Evolutionary conservation across 805 yeast genomes (phyloP).

Genomic region (Komagataella kurtzmanii): DNA sequence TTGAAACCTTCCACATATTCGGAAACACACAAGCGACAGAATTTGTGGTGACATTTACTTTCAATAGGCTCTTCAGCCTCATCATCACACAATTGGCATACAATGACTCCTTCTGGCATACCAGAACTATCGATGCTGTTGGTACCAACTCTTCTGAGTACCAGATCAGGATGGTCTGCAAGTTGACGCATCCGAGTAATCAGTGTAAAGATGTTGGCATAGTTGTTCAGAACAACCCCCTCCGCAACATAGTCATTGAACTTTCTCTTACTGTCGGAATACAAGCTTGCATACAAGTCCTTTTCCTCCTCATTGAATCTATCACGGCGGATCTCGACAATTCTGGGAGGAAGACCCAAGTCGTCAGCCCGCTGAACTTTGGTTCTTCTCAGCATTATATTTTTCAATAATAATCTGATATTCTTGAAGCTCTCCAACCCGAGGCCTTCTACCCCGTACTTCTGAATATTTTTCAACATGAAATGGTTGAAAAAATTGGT

Average conservation of each 20-base stretch:
- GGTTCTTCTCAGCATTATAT: conserved; percentile 87
- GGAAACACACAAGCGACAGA: conserved; percentile 83
- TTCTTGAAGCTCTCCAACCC: conserved; percentile 69
- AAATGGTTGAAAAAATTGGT: conserved; percentile 93
- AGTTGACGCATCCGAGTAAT: conserved; percentile 96
- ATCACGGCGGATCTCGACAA: conserved; percentile 80
- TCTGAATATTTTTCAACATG: conserved; percentile 87
- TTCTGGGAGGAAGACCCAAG: conserved; percentile 91
- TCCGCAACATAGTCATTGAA: conserved; percentile 89
- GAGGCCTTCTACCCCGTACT: conserved; percentile 68
- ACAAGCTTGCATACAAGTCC: conserved; percentile 79
- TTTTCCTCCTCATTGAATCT: conserved; percentile 89
- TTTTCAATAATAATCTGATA: conserved; percentile 59
- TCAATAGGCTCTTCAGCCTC: conserved; percentile 97
- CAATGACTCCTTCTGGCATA: conserved; percentile 38
- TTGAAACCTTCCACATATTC: conserved; percentile 80
- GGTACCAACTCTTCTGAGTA: conserved; percentile 52
- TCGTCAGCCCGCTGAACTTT: conserved; percentile 96
- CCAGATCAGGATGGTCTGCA: conserved; percentile 97
- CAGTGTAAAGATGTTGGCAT: conserved; percentile 91
- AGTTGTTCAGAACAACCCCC: conserved; percentile 92
- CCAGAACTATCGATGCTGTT: conserved; percentile 16
- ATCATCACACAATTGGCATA: conserved; percentile 92
- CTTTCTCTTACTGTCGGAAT: conserved; percentile 74
- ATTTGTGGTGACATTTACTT: conserved; percentile 85